Conservation (phyloP, 352 stramenopile species). For the Saprolegnia diclina region DNA sequence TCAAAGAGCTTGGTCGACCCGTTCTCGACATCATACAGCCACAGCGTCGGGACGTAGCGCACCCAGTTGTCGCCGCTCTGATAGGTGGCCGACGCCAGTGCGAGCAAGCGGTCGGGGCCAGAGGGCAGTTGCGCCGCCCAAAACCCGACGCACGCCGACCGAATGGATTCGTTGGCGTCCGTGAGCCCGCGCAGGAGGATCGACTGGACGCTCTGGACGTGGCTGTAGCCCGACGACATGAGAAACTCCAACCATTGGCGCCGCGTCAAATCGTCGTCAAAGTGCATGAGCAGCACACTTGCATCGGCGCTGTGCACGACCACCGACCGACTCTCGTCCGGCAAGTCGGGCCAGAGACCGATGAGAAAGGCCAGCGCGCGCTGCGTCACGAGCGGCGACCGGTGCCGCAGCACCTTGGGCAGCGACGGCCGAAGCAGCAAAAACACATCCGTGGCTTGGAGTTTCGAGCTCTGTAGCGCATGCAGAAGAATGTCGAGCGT, state of each 20-base stretch:
- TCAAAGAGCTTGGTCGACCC: conserved; percentile 38
- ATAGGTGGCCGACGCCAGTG: conserved; percentile 52
- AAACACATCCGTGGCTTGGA: conserved; percentile 5
- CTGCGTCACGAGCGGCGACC: neutral
- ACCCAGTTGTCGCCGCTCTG: conserved; percentile 57
- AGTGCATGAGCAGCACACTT: neutral
- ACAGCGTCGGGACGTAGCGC: conserved; percentile 56
- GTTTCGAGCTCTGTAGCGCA: neutral
- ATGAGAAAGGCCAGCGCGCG: conserved; percentile 1
- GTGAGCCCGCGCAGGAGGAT: conserved; percentile 45
- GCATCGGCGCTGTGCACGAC: neutral
- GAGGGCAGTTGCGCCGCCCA: conserved; percentile 39
- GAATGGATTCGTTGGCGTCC: conserved; percentile 41
- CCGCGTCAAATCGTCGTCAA: neutral
- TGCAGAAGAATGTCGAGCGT: conserved; percentile 7
- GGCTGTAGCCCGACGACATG: neutral
- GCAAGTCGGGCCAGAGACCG: conserved; percentile 3
- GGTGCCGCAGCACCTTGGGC: conserved; percentile 1
- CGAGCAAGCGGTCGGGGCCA: conserved; percentile 42
- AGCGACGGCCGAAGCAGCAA: conserved; percentile 1
- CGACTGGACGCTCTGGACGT: neutral
- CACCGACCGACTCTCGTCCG: neutral
- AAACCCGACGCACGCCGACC: conserved; percentile 40
- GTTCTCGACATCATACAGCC: conserved; percentile 34
- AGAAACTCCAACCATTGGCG: conserved; percentile 19